Base-by-base conservation (phyloP, 345 rosid genomes). In the Corymbia maculata region DNA sequence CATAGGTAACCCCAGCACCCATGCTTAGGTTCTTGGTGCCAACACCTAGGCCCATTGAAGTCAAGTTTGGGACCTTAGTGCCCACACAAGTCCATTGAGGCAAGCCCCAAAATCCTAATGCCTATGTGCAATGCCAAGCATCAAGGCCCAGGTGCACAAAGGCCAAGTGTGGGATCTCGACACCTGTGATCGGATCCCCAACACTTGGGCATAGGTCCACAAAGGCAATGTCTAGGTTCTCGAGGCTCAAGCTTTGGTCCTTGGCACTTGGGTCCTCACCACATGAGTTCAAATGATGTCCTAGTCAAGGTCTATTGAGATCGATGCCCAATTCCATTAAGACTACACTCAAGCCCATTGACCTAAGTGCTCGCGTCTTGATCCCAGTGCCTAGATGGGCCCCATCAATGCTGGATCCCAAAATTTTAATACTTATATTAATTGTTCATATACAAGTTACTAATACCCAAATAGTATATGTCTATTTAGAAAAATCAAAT, bases 351-450 rank as follows among this genome's bases (percentile, higher is more conserved):
- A 4, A n/a, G n/a, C n/a, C n/a, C n/a, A n/a, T n/a, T n/a, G 12
- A 4, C 61, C 61, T 19, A 22, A 55, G 61, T 9, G 61, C 13
- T 55, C 61, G 21, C 8, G 13, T 1, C 28, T 0, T 0, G 0
- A 55, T 55, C 28, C 28, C 2, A 55, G 24, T 55, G 61, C 61
- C 24, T 55, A 28, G 28, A 55, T 55, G 28, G 4, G 1, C 2
- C 21, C 28, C 61, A 55, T 9, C 0, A 0, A 55, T 22, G 28
- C 0, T 2, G 0, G 5, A 55, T 2, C 61, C 24, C 2, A 2
- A 21, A 55, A 55, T 28, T 55, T 12, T 22, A 22, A 11, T 55
- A 5, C 28, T 0, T 55, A 21, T 55, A 55, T 2, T 5, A 0
- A 1, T 8, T 6, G 2, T 11, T 11, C 12, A 21, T 21, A 4